Evolutionary conservation across 2,329 filamentous ascomycete species (phyloP).

Genomic region (Hypomyces rosellus): DNA sequence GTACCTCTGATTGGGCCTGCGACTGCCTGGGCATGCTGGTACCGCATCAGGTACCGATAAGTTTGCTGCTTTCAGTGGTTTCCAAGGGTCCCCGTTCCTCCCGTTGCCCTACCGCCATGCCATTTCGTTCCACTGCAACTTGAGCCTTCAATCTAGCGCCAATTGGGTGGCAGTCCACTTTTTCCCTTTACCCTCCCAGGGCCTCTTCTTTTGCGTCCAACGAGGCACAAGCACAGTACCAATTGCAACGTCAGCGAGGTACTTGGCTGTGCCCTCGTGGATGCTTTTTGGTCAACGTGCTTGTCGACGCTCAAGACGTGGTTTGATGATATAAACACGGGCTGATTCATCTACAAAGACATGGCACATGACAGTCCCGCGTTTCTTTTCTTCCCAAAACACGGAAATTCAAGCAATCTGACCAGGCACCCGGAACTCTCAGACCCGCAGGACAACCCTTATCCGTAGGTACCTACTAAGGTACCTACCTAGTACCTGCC

Average conservation of each 20-base stretch:
- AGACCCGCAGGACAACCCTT: not conserved
- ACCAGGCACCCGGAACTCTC: not conserved
- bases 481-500: too few species aligned
- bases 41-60: not conserved
- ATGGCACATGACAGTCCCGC: too few species aligned
- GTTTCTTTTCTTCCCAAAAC: too few species aligned
- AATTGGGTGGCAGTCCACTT: conserved; percentile 4
- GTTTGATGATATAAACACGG: too few species aligned
- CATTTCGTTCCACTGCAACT: conserved; percentile 9
- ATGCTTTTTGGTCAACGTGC: too few species aligned
- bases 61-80: not conserved
- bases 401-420: not conserved
- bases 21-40: too few species aligned
- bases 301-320: too few species aligned
- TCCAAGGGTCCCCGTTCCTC: conserved; percentile 7
- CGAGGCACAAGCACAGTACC: conserved; percentile 1
- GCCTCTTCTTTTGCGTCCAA: not conserved
- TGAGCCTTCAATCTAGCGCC: conserved; percentile 10
- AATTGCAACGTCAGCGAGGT: conserved; percentile 1
- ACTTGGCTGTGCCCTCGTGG: too few species aligned
- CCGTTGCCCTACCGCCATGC: conserved; percentile 12
- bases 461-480: too few species aligned
- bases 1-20: not conserved
- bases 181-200: not conserved
- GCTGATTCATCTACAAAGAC: too few species aligned